Evolutionary conservation across 768 basidiomycete species (phyloP).

Genomic region (Kwoniella shandongensis): DNA sequence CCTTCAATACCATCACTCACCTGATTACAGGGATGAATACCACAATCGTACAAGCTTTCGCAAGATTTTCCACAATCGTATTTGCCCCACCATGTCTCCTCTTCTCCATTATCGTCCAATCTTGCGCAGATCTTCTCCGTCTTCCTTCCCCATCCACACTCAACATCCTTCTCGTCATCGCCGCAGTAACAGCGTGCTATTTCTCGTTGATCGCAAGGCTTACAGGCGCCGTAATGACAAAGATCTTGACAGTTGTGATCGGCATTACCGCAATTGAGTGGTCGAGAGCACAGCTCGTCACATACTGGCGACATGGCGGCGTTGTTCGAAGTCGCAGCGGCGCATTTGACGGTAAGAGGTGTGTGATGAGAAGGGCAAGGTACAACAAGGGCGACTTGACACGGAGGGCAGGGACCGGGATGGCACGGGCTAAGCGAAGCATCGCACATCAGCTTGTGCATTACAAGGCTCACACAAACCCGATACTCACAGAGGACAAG

Average conservation of each 20-base stretch:
- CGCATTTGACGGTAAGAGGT: conserved; percentile 57
- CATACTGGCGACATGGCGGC: conserved; percentile 40
- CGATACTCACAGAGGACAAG: conserved; percentile 65
- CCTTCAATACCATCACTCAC: conserved; percentile 35
- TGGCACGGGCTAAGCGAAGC: conserved; percentile 63
- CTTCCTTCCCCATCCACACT: conserved; percentile 60
- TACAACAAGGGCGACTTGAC: conserved; percentile 72
- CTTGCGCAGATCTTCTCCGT: conserved; percentile 46
- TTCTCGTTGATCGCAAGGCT: conserved; percentile 63
- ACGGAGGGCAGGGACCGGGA: conserved; percentile 95
- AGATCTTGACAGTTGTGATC: conserved; percentile 65
- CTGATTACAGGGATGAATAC: conserved; percentile 69
- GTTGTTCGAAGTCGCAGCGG: conserved; percentile 39
- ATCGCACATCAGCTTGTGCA: not conserved
- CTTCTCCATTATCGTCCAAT: conserved; percentile 55
- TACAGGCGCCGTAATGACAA: conserved; percentile 79
- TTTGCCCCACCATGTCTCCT: conserved; percentile 66
- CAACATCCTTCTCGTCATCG: conserved; percentile 60
- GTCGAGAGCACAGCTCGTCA: conserved; percentile 61
- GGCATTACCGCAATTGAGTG: conserved; percentile 56
- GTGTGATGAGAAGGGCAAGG: conserved; percentile 75
- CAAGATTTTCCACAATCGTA: conserved; percentile 66
- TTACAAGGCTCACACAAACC: not conserved
- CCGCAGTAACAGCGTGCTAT: conserved; percentile 77
- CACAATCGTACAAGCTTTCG: conserved; percentile 72